These are phyloP conservation scores for Zymoseptoria passerinii DNA, from an alignment of 2,329 filamentous ascomycete species.

Conservation along the genomic window DNA sequence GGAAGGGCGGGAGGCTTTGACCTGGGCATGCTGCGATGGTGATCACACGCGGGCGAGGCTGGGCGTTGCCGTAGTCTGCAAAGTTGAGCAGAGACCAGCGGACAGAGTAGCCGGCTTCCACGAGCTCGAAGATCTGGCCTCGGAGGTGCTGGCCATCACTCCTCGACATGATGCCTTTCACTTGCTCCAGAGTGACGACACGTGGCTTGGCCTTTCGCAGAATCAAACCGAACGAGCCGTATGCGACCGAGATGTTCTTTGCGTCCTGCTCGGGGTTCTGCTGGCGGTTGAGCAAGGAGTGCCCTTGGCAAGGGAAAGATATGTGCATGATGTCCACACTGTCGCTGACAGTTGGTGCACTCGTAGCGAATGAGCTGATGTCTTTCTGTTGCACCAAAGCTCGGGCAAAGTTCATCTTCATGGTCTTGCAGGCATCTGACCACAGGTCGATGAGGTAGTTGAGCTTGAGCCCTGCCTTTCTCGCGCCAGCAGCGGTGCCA, in stretches of 20 bases:
- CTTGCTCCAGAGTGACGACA: conserved; percentile 71
- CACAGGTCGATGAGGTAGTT: conserved; percentile 1
- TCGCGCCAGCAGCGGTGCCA: conserved; percentile 59
- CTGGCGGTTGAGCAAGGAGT: conserved; percentile 55
- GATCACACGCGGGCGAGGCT: conserved; percentile 42
- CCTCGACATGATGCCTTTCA: conserved; percentile 51
- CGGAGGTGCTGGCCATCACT: conserved; percentile 49
- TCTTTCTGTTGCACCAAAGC: conserved; percentile 12
- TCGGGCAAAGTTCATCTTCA: conserved; percentile 49
- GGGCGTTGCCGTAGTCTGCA: conserved; percentile 43
- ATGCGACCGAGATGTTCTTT: not conserved
- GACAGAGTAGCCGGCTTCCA: conserved; percentile 58
- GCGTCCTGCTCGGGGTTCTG: not conserved
- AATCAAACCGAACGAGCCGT: conserved; percentile 27
- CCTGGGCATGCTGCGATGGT: conserved; percentile 55
- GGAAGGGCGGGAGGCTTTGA: conserved; percentile 59
- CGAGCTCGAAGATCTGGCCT: conserved; percentile 55
- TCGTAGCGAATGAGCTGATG: conserved; percentile 41
- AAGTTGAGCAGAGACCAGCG: conserved; percentile 55
- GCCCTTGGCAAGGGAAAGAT: conserved; percentile 70
- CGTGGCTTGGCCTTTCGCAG: conserved; percentile 54
- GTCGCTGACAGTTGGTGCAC: conserved; percentile 22
- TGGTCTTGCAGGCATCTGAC: conserved; percentile 49
- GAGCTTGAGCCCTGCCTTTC: conserved; percentile 46
- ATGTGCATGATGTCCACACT: conserved; percentile 62